Conservation (phyloP, 2,329 filamentous ascomycete species). For the Xylaria digitata region DNA sequence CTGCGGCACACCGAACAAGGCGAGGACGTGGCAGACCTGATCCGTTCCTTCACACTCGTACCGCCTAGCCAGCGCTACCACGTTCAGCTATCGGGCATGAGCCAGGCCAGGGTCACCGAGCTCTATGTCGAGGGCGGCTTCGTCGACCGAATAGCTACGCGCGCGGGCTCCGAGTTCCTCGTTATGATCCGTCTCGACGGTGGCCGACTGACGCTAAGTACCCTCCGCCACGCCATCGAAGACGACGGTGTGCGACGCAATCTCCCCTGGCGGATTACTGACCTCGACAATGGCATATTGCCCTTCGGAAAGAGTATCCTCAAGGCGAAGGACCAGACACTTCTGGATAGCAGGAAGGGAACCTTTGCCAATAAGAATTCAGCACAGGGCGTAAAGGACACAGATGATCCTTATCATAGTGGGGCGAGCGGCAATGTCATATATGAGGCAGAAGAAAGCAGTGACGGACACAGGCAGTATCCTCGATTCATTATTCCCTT, state of each 20-base stretch:
- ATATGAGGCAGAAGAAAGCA: constrained; percentile 3
- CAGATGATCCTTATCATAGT: not conserved
- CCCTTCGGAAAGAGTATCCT: constrained; percentile 49
- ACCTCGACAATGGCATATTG: constrained; percentile 45
- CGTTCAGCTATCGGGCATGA: constrained; percentile 22
- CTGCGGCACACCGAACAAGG: constrained; percentile 29
- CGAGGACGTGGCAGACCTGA: constrained; percentile 40
- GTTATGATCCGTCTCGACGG: constrained; percentile 54
- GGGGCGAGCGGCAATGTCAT: not conserved
- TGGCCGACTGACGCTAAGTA: constrained; percentile 50
- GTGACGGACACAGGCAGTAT: constrained; percentile 43
- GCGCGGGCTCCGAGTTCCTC: constrained; percentile 42
- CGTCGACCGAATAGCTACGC: constrained; percentile 41
- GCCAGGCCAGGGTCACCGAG: constrained; percentile 16
- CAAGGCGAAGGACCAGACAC: constrained; percentile 16
- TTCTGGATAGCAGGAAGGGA: not conserved
- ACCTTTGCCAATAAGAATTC: not conserved
- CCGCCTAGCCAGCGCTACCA: constrained; percentile 45
- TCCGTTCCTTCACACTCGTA: constrained; percentile 51
- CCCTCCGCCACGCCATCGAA: constrained; percentile 54
- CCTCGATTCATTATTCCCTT: constrained; percentile 67
- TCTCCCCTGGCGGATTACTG: constrained; percentile 53
- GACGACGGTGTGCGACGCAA: constrained; percentile 58
- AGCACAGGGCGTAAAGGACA: not conserved
- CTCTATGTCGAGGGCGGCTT: constrained; percentile 43